phyloP scores from a whole-genome alignment of 202 grass and related monocot species.

The Brachypodium distachyon region DNA sequence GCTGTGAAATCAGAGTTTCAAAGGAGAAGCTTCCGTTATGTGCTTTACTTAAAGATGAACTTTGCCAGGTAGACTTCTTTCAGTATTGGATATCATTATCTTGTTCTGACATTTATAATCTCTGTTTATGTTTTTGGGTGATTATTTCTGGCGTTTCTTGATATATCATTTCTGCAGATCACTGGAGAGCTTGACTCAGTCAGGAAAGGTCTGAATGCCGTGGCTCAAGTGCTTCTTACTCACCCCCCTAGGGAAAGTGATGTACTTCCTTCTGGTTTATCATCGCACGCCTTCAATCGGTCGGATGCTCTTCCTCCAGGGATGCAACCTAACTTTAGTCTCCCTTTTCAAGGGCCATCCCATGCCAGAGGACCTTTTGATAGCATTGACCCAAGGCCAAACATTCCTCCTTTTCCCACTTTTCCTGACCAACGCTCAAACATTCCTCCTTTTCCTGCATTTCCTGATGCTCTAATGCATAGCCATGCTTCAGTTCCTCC shows the following conservation, averaged over 20 bases:
- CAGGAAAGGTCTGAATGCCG: constrained; percentile 58
- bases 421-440: constrained; percentile 36
- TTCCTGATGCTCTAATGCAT: constrained; percentile 39
- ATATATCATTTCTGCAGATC: constrained; percentile 50
- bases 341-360: constrained; percentile 43
- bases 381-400: constrained; percentile 28
- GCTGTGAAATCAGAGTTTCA: constrained; percentile 69
- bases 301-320: constrained; percentile 48
- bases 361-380: constrained; percentile 39
- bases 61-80: constrained; percentile 67
- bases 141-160: constrained; percentile 14
- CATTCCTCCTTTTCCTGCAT: constrained; percentile 19
- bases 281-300: constrained; percentile 25
- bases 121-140: constrained; percentile 2
- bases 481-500: constrained; percentile 34
- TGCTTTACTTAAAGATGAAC: constrained; percentile 59
- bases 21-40: constrained; percentile 76
- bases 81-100: constrained; percentile 13
- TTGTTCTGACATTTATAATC: constrained; percentile 3
- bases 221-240: constrained; percentile 58
- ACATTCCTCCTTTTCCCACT: constrained; percentile 22
- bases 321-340: constrained; percentile 45
- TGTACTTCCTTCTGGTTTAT: constrained; percentile 41
- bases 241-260: constrained; percentile 57
- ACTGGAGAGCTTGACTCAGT: constrained; percentile 64